Base-by-base conservation (phyloP, 306 rosid species). In the Benincasa hispida region DNA sequence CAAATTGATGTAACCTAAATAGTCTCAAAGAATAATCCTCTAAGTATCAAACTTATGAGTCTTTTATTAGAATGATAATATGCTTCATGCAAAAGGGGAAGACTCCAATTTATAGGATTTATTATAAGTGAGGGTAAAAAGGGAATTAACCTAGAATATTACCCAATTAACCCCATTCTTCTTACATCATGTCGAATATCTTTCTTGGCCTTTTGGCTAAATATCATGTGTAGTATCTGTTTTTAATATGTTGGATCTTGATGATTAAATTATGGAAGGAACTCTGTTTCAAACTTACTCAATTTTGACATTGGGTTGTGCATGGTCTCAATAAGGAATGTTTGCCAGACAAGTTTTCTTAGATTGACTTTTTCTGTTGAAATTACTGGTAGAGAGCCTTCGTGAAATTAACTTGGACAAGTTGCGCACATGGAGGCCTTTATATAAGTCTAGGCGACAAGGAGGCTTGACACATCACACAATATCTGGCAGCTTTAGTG, bases 351-450 rank as follows among this genome's bases (percentile, higher is more conserved):
- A 30, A 19, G 65, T 41, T 68, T 39, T 41, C 3, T 68, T 68
- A 41, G 6, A 8, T 30, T 72, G 59, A 72, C 35, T 30, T 32
- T 21, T 3, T 75, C 34, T 41, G 34, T 76, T 82, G 48, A 35
- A 77, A 62, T 83, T 75, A 81, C 77, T 84, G 83, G 80, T 84
- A 94, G 98, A 79, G 84, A 81, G 91, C 74, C 87, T 79, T 82
- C 93, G 88, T 45, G 98, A 91, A 87, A 90, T 91, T 77, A 90
- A 90, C 85, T 86, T 90, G 91, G 98, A 91, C 82, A 94, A 94
- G 92, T 89, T 94, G 84, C 86, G 85, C 41, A 58, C 84, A 47
- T 91, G 97, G 98, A 94, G 84, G 84, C 91, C 96, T 67, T 87
- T 91, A 73, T 79, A 85, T 87, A 90, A 90, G 82, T 69, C 60